Evolutionary conservation across 352 stramenopile species (phyloP), one percentile per base, ranked within the genome.

Genomic region (Saprolegnia diclina): DNA sequence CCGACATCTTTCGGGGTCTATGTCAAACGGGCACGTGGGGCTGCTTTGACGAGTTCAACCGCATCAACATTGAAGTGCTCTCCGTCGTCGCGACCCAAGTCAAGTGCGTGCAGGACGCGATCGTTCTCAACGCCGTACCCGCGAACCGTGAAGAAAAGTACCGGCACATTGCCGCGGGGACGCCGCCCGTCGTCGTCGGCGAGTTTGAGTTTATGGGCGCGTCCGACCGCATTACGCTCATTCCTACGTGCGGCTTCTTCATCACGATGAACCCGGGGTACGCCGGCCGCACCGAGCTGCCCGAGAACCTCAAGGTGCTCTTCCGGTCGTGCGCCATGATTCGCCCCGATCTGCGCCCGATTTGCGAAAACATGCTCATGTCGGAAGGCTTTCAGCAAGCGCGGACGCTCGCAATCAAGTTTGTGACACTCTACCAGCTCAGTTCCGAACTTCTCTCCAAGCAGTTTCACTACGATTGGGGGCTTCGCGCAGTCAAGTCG

Each of bases 231-330:
- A 94, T 94, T 71, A 92, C 84, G 5, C 66, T 95, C 32, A 94
- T 95, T 44, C 87, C 87, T 13, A 95, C 85, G 0, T 94, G 87
- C 54, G 91, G 91, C 5, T 97, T 97, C 75, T 98, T 97, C 74
- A 98, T 98, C 68, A 98, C 92, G 10, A 98, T 98, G 92, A 98
- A 98, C 76, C 92, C 92, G 10, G 92, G 92, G 7, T 98, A 98
- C 62, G 89, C 90, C 13, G 92, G 85, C 13, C 84, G 86, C 4
- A 93, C 84, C 0, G 85, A 97, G 61, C 78, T 97, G 5, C 88
- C 88, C 6, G 88, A 94, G 57, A 97, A 96, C 56, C 69, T 97
- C 0, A 97, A 97, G 65, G 88, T 94, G 68, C 77, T 97, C n/a
- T 95, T 95, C 76, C 85, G 86, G 1, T 94, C 85, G 73, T 99